A percentile compares a stretch with the other conserved stretches of the same genome.
Evolutionary conservation across 495 filamentous ascomycete species (phyloP).

Genomic region (Trichoderma parareesei): DNA sequence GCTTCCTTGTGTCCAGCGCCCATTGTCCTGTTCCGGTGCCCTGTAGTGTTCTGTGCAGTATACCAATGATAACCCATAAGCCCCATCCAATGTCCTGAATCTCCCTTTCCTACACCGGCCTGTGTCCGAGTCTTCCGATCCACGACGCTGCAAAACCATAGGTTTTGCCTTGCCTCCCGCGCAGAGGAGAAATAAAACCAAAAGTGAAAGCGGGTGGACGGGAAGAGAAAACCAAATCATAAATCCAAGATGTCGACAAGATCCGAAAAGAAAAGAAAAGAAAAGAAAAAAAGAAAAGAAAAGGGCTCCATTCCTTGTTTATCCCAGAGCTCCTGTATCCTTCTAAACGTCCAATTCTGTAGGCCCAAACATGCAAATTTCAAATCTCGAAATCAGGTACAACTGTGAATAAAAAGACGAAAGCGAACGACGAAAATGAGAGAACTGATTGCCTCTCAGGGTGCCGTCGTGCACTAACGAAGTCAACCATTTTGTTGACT

Average conservation of each 20-base stretch:
- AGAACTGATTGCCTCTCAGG: not conserved
- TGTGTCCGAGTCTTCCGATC: slow-evolving; percentile 4
- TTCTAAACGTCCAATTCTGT: slow-evolving; percentile 1
- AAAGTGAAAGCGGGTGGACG: not conserved
- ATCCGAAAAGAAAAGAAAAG: not conserved
- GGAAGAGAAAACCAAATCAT: not conserved
- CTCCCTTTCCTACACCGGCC: not conserved
- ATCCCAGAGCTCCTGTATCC: slow-evolving; percentile 4
- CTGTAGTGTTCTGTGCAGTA: not conserved
- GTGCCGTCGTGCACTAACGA: not conserved
- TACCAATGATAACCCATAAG: not conserved
- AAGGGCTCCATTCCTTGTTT: slow-evolving; percentile 2
- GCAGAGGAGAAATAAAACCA: not conserved
- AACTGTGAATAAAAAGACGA: not conserved
- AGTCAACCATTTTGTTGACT: not conserved
- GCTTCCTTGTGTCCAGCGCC: not conserved
- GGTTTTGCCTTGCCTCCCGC: not conserved
- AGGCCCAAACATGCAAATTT: not conserved
- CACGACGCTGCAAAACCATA: not conserved
- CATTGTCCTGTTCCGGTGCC: not conserved
- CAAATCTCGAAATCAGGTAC: not conserved
- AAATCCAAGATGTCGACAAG: not conserved
- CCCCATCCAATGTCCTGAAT: not conserved
- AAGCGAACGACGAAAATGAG: not conserved
- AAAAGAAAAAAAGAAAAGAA: no score